Evolutionary conservation across 2,329 filamentous ascomycete species (phyloP), one percentile per base, ranked within the genome.

Genomic region (Sporothrix humicola): DNA sequence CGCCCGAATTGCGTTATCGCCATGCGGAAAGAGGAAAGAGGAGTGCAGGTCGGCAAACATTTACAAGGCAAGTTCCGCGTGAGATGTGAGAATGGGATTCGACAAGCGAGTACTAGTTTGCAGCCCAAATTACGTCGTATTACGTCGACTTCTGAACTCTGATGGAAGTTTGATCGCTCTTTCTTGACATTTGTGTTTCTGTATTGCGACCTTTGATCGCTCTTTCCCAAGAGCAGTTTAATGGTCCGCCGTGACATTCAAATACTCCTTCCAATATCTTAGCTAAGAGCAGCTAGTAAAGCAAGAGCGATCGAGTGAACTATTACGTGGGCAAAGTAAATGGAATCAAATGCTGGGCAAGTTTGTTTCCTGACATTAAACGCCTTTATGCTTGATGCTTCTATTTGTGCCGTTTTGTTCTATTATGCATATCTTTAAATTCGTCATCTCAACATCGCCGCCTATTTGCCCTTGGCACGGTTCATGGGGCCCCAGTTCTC

Each of bases 401-500:
- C 9, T 44, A 44, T 63, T 48, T 46, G 8, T 46, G n/a, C 3
- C 23, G 15, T 23, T 37, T 52, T 46, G 46, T 46, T 37, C 31
- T 50, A n/a, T 37, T 46, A 20, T 56, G 9, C 37, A 37, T 52
- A 31, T 42, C 31, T 46, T 17, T 50, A 71, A 44, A 48, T 48
- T 61, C 54, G 26, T n/a, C 7, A 20, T 31, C 46, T 8, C 54
- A 23, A 6, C 5, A 4, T 3, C 61, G 9, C 3, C n/a, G 9
- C 8, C 37, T 71, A 95, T 85, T 82, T 81, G n/a, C 83, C 84
- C 76, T 81, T 85, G 37, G 88, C 88, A 76, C 85, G 84, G 71
- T 83, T 85, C 89, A 97, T 90, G 0, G 96, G 96, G 0, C 96
- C 96, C 96, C 96, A 99, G 81, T 98, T 96, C 79, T 94, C 91